Percentiles rank a stretch among this genome's conserved stretches.
These are phyloP conservation scores for Sophora flavescens DNA, from an alignment of 306 rosid genomes.

Conservation along the genomic window DNA sequence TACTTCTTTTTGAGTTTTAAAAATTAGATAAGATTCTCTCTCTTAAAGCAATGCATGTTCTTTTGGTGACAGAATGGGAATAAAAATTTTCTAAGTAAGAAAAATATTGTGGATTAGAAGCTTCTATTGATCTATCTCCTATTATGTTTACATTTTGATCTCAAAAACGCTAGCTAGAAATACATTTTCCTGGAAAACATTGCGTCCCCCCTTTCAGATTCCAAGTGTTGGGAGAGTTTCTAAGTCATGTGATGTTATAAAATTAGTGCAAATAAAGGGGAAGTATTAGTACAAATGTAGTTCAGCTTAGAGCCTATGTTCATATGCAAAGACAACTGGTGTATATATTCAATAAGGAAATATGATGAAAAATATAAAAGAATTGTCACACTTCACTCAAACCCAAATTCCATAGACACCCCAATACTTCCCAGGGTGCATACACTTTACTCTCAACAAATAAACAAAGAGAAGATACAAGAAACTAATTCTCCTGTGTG, in stretches of 20 bases:
- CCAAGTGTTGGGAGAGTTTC: background rate
- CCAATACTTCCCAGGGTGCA: too few relatives aligned
- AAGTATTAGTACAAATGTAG: too few relatives aligned
- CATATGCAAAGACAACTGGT: too few relatives aligned
- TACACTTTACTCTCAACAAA: too few relatives aligned
- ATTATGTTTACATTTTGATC: background rate
- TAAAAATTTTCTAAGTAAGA: background rate
- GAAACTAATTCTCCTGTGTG: too few relatives aligned
- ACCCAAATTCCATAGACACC: too few relatives aligned
- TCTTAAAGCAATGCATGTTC: background rate
- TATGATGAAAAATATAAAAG: too few relatives aligned
- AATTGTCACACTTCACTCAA: too few relatives aligned
- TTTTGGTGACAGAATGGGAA: constrained; percentile 25
- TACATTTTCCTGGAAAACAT: background rate
- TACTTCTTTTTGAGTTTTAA: constrained; percentile 57
- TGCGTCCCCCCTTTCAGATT: background rate
- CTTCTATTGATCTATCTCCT: background rate
- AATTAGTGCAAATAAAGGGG: too few relatives aligned
- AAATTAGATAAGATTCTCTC: constrained; percentile 19
- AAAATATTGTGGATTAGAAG: background rate
- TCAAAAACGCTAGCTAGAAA: background rate
- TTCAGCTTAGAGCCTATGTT: too few relatives aligned
- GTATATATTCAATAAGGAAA: too few relatives aligned
- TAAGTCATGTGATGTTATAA: background rate
- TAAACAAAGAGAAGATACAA: too few relatives aligned